Base-by-base conservation (phyloP, 2,329 filamentous ascomycete species). In the Coleophoma eucalyptorum region DNA sequence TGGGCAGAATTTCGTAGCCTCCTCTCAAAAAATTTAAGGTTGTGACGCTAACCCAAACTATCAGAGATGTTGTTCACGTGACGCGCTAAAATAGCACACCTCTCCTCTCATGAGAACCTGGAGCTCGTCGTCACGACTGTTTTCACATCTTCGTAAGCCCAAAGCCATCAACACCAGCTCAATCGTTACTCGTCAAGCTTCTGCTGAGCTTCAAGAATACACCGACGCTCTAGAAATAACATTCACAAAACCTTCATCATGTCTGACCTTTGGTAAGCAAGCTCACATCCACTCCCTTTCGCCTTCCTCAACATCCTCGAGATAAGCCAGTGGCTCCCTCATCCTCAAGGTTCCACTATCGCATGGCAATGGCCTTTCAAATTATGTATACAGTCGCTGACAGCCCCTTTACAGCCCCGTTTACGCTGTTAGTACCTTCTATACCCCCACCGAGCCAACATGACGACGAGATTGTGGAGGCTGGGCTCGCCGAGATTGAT, bases 371-470 rank as follows among this genome's bases (percentile, higher is more conserved):
- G 31, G 21, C 26, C 42, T 47, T 12, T 44, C 37, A 34, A 42
- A 41, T 46, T 35, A 6, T 48, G 35, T 38, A 42, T 52, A 26
- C 53, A 49, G 49, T 43, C 72, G 70, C 79, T 83, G 70, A 83
- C 69, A 49, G 51, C 19, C 56, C 58, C 56, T 52, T 52, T 69
- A 57, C 66, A 99, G 93, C 80, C 93, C 93, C 77, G 93, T 96
- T 69, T 99, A 97, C 80, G 90, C 94, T 83, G 94, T 97, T 84
- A 90, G 93, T 96, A 67, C 52, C 20, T 26, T 50, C 58, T 48
- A 34, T 50, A 46, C 35, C 50, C 43, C 33, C 19, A 15, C 40
- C 35, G 46, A 49, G 26, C 37, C 49, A 35, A 58, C 55, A 59
- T 53, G 41, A 55, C 51, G 53, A 46, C 40, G 54, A 50, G 50